Percentiles rank a stretch among this genome's conserved stretches.
Evolutionary conservation across 495 filamentous ascomycete species (phyloP).

Genomic region (Terfezia boudieri): DNA sequence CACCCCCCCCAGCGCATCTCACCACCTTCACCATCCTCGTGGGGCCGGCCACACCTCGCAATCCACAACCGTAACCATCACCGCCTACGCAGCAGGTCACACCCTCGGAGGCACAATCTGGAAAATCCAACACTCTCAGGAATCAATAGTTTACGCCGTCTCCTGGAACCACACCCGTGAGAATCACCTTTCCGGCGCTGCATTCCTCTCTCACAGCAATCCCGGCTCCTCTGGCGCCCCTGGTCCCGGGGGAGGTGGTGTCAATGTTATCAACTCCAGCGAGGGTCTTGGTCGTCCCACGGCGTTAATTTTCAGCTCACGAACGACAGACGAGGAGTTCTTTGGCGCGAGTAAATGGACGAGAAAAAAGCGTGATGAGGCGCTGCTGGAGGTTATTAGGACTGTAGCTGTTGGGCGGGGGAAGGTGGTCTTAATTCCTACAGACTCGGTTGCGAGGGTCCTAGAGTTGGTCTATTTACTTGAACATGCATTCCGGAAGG

Average conservation of each 20-base stretch:
- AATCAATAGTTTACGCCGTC: constrained; percentile 91
- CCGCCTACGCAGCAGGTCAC: constrained; percentile 89
- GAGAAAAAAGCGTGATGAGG: constrained; percentile 59
- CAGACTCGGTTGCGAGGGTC: constrained; percentile 81
- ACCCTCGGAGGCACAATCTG: constrained; percentile 94
- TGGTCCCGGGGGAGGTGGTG: not conserved
- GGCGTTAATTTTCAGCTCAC: constrained; percentile 51
- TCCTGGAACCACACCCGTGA: constrained; percentile 95
- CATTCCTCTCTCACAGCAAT: constrained; percentile 56
- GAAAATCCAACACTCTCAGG: constrained; percentile 93
- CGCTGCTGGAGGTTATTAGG: constrained; percentile 57
- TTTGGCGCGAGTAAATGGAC: constrained; percentile 32
- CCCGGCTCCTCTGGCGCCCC: not conserved
- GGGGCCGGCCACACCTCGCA: constrained; percentile 29
- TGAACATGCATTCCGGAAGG: constrained; percentile 68
- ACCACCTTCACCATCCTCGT: constrained; percentile 85
- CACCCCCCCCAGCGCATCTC: constrained; percentile 54
- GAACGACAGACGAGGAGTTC: not conserved
- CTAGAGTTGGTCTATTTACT: constrained; percentile 83
- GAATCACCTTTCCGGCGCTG: constrained; percentile 77
- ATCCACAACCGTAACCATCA: constrained; percentile 58
- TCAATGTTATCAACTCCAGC: constrained; percentile 24
- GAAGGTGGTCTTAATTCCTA: constrained; percentile 83
- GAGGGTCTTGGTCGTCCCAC: constrained; percentile 72
- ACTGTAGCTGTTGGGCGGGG: constrained; percentile 52